These are phyloP conservation scores for Hemisphaericaspora xylanilytica DNA, from an alignment of 1,139 yeast genomes.

Conservation along the genomic window DNA sequence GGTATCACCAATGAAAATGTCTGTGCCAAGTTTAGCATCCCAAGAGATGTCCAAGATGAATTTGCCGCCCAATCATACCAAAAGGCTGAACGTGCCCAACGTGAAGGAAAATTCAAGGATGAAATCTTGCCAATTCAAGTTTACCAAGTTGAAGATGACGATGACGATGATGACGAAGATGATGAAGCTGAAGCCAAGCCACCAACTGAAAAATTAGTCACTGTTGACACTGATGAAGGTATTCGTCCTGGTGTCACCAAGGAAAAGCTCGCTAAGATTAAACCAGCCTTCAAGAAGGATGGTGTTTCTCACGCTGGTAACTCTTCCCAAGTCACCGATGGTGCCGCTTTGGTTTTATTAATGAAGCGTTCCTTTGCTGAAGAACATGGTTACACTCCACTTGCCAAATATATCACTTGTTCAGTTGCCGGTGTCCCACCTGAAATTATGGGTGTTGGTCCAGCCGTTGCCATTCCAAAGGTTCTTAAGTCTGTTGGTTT, in stretches of 20 bases:
- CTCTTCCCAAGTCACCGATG: conserved; percentile 42
- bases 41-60: conserved; percentile 59
- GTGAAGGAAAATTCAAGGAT: conserved; percentile 31
- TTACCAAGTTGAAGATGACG: conserved; percentile 21
- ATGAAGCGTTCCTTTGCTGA: conserved; percentile 36
- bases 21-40: conserved; percentile 46
- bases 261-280: conserved; percentile 28
- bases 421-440: conserved; percentile 38
- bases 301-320: conserved; percentile 44
- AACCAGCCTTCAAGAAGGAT: conserved; percentile 32
- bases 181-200: conserved; percentile 13
- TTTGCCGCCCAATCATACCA: conserved; percentile 37
- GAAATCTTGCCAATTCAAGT: conserved; percentile 38
- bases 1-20: conserved; percentile 52
- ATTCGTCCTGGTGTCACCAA: conserved; percentile 26
- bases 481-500: conserved; percentile 19
- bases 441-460: conserved; percentile 42
- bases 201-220: conserved; percentile 21
- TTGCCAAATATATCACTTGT: conserved; percentile 39
- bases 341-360: conserved; percentile 39
- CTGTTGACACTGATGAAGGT: conserved; percentile 31
- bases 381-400: conserved; percentile 30
- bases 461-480: conserved; percentile 38
- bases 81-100: conserved; percentile 35
- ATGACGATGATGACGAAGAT: conserved; percentile 13